These are phyloP conservation scores for Leucogyrophana mollusca DNA, from an alignment of 768 basidiomycete genomes.

Conservation along the genomic window DNA sequence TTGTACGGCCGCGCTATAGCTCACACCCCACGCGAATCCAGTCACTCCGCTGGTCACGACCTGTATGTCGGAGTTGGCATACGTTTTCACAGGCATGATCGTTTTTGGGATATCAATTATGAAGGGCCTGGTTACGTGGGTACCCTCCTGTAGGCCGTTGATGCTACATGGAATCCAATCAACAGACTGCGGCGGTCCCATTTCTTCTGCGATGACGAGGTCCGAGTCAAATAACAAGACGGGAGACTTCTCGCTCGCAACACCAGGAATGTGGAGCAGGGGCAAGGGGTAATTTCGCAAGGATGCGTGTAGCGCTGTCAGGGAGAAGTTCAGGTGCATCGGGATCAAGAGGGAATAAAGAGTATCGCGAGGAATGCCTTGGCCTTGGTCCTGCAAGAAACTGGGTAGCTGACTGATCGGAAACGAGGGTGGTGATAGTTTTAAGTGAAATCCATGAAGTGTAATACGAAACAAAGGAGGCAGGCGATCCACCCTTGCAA, in stretches of 20 bases:
- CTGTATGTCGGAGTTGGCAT: constrained; percentile 70
- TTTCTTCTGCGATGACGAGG: constrained; percentile 85
- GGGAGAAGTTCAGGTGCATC: constrained; percentile 69
- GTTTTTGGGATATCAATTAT: constrained; percentile 78
- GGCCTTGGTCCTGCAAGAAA: constrained; percentile 66
- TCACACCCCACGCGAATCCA: constrained; percentile 85
- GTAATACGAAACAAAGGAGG: constrained; percentile 74
- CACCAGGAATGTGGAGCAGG: constrained; percentile 67
- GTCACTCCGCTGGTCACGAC: constrained; percentile 66
- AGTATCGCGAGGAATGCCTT: constrained; percentile 65
- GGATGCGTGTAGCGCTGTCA: constrained; percentile 57
- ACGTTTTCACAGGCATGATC: constrained; percentile 93
- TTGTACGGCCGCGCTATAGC: constrained; percentile 82
- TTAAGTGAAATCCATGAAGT: constrained; percentile 57
- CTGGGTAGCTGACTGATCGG: constrained; percentile 49
- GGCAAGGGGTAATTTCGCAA: constrained; percentile 91
- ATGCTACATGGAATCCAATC: constrained; percentile 73
- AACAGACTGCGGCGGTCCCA: constrained; percentile 64
- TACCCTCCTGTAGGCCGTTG: constrained; percentile 52
- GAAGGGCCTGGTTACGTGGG: constrained; percentile 51
- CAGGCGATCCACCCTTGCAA: constrained; percentile 29
- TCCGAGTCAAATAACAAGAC: constrained; percentile 71
- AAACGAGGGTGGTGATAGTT: constrained; percentile 61
- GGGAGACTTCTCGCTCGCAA: constrained; percentile 29
- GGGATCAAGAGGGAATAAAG: constrained; percentile 81